Conservation (phyloP, 106 monocot genomes). For the Phalaenopsis equestris region DNA sequence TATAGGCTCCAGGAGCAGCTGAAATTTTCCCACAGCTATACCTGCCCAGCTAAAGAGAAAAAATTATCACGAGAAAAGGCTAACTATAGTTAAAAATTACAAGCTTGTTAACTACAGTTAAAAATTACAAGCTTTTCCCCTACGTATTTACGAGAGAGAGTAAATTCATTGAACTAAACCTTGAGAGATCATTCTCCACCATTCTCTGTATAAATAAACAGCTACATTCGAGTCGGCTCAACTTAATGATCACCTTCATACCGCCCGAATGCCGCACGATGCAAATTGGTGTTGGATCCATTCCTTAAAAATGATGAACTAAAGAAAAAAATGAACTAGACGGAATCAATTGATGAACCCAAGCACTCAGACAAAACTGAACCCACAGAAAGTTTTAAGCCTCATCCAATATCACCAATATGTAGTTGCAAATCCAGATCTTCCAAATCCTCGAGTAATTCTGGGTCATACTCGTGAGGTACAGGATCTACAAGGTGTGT, state of each 20-base stretch:
- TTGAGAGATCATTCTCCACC: too few species aligned
- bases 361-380: too few species aligned
- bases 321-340: background rate
- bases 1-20: too few species aligned
- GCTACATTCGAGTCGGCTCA: background rate
- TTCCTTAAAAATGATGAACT: background rate
- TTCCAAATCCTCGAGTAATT: conserved; percentile 34
- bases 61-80: too few species aligned
- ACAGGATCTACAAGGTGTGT: conserved; percentile 6
- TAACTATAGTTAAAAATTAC: background rate
- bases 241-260: too few species aligned
- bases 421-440: conserved; percentile 36
- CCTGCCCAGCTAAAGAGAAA: background rate
- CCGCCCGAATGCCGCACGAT: too few species aligned
- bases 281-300: background rate
- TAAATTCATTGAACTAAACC: too few species aligned
- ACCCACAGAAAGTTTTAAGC: background rate
- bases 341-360: too few species aligned
- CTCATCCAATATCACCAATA: conserved; percentile 61
- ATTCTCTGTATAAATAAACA: too few species aligned
- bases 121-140: background rate
- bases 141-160: too few species aligned
- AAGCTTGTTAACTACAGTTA: background rate
- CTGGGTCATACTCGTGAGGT: conserved; percentile 41
- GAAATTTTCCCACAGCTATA: background rate